Percentiles rank a stretch among this genome's conserved stretches.
These are phyloP conservation scores for Hymenochaete sp. DNA, from an alignment of 1,284 basidiomycete genomes.

Conservation along the genomic window DNA sequence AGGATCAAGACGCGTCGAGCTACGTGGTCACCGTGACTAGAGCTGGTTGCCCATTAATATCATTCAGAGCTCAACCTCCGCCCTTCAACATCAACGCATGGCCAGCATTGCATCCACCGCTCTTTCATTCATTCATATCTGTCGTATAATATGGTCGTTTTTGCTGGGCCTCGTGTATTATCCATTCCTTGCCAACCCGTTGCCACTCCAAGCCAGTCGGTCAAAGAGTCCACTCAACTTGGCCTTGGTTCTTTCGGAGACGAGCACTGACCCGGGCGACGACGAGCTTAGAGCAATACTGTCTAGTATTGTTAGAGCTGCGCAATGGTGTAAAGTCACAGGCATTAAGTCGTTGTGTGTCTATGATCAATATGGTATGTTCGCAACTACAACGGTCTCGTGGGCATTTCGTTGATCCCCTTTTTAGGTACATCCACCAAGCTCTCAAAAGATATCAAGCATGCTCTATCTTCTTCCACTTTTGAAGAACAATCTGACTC, in stretches of 20 bases:
- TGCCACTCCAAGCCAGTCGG: conserved; percentile 40
- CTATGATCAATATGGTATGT: conserved; percentile 62
- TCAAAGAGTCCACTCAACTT: conserved; percentile 54
- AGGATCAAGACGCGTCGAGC: no score
- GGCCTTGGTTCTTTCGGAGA: conserved; percentile 47
- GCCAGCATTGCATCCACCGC: conserved; percentile 3
- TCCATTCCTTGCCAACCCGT: conserved; percentile 31
- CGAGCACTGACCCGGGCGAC: conserved; percentile 23
- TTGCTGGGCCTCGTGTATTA: conserved; percentile 34
- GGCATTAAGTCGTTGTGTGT: conserved; percentile 56
- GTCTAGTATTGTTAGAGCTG: conserved; percentile 43
- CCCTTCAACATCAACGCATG: no score
- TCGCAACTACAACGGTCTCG: conserved; percentile 9
- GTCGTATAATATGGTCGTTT: conserved; percentile 42
- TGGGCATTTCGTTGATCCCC: conserved; percentile 10
- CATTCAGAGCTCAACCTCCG: no score
- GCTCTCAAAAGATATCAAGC: conserved; percentile 34
- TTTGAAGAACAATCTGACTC: conserved; percentile 26
- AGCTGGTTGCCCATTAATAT: no score
- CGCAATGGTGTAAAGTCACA: conserved; percentile 48
- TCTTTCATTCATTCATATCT: conserved; percentile 11
- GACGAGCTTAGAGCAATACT: conserved; percentile 37
- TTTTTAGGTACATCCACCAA: conserved; percentile 39
- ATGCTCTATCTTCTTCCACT: conserved; percentile 12
- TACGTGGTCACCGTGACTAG: no score